phyloP scores from a whole-genome alignment of 2,329 filamentous ascomycete species.

The Knufia fluminis region DNA sequence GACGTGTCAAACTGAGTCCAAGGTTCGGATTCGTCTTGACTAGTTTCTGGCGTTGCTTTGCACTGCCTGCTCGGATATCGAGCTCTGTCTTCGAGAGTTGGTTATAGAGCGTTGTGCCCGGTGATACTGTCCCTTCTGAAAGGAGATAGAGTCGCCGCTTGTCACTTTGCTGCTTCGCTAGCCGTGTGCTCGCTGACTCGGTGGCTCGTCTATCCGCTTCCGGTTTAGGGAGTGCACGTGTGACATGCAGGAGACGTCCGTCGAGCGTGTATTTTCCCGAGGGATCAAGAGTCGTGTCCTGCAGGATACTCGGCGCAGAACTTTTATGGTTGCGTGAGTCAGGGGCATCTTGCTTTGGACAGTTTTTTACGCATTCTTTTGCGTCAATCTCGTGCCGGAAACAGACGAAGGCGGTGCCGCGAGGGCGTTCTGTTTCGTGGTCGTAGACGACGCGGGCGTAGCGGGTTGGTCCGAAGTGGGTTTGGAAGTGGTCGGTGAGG shows the following conservation, averaged over 20 bases:
- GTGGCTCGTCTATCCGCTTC: slow-evolving; percentile 69
- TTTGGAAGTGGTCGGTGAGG: slow-evolving; percentile 69
- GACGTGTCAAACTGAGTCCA: slow-evolving; percentile 77
- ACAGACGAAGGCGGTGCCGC: slow-evolving; percentile 90
- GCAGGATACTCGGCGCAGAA: slow-evolving; percentile 61
- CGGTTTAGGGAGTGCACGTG: slow-evolving; percentile 73
- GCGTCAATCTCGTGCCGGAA: slow-evolving; percentile 73
- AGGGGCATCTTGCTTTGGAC: slow-evolving; percentile 50
- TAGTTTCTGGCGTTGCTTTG: slow-evolving; percentile 76
- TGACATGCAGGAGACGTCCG: slow-evolving; percentile 74
- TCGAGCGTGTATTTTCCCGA: slow-evolving; percentile 83
- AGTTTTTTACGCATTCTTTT: slow-evolving; percentile 62
- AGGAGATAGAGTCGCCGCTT: slow-evolving; percentile 85
- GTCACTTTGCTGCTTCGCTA: slow-evolving; percentile 63
- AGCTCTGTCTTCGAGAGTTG: slow-evolving; percentile 69
- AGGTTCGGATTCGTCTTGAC: slow-evolving; percentile 86
- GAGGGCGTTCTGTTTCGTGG: slow-evolving; percentile 70
- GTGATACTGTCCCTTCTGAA: slow-evolving; percentile 71
- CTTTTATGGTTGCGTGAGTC: slow-evolving; percentile 22
- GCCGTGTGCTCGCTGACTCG: slow-evolving; percentile 52
- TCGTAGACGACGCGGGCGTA: slow-evolving; percentile 92
- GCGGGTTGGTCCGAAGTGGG: slow-evolving; percentile 74
- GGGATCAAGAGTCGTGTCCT: slow-evolving; percentile 74
- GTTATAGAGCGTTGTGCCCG: slow-evolving; percentile 67
- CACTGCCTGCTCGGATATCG: slow-evolving; percentile 78